A percentile compares a stretch with the other conserved stretches of the same genome.
phyloP scores from a whole-genome alignment of 1,284 basidiomycete genomes.

The Cystobasidium pallidum region DNA sequence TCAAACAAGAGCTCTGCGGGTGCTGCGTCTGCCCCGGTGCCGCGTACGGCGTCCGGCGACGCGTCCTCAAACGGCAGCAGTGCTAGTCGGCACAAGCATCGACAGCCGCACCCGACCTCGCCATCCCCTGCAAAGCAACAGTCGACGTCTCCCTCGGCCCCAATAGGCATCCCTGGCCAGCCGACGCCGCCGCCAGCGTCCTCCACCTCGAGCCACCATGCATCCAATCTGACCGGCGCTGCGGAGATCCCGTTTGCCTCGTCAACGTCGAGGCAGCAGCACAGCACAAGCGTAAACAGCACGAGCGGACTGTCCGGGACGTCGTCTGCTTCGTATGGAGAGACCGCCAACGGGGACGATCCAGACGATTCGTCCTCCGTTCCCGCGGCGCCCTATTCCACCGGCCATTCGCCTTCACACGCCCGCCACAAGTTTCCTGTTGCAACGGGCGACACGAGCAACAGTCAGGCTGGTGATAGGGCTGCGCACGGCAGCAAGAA shows the following conservation, averaged over 20 bases:
- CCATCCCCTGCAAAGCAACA: neutral
- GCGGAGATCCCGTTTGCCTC: slow-evolving; percentile 4
- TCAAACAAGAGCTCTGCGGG: neutral
- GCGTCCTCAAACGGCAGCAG: slow-evolving; percentile 14
- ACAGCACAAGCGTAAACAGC: slow-evolving; percentile 18
- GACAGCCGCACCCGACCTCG: neutral
- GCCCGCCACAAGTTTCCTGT: slow-evolving; percentile 41
- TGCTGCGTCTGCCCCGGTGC: slow-evolving; percentile 1
- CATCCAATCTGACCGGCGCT: neutral
- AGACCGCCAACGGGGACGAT: slow-evolving; percentile 3
- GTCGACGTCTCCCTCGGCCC: neutral
- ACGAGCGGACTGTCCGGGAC: slow-evolving; percentile 8
- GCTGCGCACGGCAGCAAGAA: neutral
- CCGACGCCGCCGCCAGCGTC: neutral
- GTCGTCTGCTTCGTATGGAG: slow-evolving; percentile 4
- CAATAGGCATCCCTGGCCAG: slow-evolving; percentile 13
- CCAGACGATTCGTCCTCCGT: slow-evolving; percentile 18
- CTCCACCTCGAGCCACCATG: neutral
- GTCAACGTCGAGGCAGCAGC: neutral
- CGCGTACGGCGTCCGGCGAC: too few relatives aligned
- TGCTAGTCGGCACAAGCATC: neutral
- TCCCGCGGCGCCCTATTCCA: slow-evolving; percentile 32
- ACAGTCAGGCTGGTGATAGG: neutral
- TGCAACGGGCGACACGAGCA: slow-evolving; percentile 4
- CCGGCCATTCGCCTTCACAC: slow-evolving; percentile 39